Conservation (phyloP, 345 rosid species). For the Linum trigynum region DNA sequence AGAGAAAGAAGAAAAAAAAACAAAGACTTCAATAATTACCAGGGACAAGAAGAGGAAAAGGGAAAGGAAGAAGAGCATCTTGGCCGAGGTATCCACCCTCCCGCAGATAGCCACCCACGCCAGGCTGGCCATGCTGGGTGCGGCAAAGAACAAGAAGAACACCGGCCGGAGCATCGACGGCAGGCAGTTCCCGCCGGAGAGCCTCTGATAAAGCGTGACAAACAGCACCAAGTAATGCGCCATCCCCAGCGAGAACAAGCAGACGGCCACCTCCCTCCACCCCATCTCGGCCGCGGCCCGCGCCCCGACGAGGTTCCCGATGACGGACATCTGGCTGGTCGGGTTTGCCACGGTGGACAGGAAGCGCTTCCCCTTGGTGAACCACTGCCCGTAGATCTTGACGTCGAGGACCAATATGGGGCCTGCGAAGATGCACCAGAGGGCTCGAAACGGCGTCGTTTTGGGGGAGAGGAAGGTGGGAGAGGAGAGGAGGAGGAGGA, state of each 20-base stretch:
- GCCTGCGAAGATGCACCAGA: slow-evolving; percentile 12
- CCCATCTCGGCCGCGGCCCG: slow-evolving; percentile 23
- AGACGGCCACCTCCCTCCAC: slow-evolving; percentile 19
- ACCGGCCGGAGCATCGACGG: slow-evolving; percentile 22
- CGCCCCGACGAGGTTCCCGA: slow-evolving; percentile 25
- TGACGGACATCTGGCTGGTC: slow-evolving; percentile 21
- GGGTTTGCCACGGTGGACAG: slow-evolving; percentile 22
- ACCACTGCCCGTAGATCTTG: slow-evolving; percentile 26
- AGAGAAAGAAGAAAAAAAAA: not conserved
- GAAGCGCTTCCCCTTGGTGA: slow-evolving; percentile 26
- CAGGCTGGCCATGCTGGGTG: slow-evolving; percentile 22
- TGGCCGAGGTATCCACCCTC: slow-evolving; percentile 15
- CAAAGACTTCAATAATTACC: not conserved
- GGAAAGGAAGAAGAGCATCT: slow-evolving; percentile 26
- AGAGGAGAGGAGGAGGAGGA: slow-evolving; percentile 18
- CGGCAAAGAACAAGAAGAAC: slow-evolving; percentile 24
- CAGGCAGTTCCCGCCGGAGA: slow-evolving; percentile 10
- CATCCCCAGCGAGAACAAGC: slow-evolving; percentile 21
- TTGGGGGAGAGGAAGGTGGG: slow-evolving; percentile 10
- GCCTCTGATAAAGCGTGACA: slow-evolving; percentile 22
- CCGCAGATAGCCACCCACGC: slow-evolving; percentile 23
- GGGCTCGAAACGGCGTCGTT: slow-evolving; percentile 1
- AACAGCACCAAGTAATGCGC: slow-evolving; percentile 22
- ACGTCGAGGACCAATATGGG: slow-evolving; percentile 21
- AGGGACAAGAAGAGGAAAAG: slow-evolving; percentile 21